These are phyloP conservation scores for Kuraishia molischiana DNA, from an alignment of 805 yeast species.

Conservation along the genomic window DNA sequence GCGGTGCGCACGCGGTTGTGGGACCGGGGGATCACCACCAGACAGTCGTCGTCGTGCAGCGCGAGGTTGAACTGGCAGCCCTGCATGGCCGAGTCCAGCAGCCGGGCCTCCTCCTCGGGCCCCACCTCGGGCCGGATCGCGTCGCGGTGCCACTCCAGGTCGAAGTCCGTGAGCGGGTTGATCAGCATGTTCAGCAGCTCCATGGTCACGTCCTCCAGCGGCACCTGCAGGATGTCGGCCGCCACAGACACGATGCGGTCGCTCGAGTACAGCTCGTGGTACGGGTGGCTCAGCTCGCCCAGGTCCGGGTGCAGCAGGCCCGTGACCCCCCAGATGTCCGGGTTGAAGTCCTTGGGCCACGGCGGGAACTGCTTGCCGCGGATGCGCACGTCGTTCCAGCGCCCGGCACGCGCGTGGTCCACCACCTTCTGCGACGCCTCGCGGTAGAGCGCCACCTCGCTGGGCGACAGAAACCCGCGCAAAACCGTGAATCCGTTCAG, in stretches of 20 bases:
- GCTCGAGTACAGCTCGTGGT: slow-evolving; percentile 29
- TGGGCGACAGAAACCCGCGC: slow-evolving; percentile 27
- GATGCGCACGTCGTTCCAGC: slow-evolving; percentile 39
- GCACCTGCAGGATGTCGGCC: slow-evolving; percentile 31
- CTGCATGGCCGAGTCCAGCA: slow-evolving; percentile 28
- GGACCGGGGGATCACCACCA: slow-evolving; percentile 38
- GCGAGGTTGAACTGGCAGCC: slow-evolving; percentile 45
- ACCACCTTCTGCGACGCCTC: slow-evolving; percentile 28
- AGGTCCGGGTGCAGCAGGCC: slow-evolving; percentile 38
- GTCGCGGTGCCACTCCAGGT: slow-evolving; percentile 45
- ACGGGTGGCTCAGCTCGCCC: slow-evolving; percentile 20
- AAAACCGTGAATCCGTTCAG: slow-evolving; percentile 25
- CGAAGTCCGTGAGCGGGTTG: slow-evolving; percentile 39
- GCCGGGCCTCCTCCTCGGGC: slow-evolving; percentile 31
- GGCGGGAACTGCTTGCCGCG: slow-evolving; percentile 47
- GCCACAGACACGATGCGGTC: slow-evolving; percentile 28
- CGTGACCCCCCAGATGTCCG: slow-evolving; percentile 44
- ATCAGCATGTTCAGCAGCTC: slow-evolving; percentile 43
- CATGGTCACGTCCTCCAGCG: slow-evolving; percentile 26
- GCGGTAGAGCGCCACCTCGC: slow-evolving; percentile 26
- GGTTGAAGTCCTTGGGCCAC: slow-evolving; percentile 40
- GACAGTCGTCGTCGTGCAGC: slow-evolving; percentile 32
- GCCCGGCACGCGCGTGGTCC: slow-evolving; percentile 32
- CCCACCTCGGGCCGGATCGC: slow-evolving; percentile 36
- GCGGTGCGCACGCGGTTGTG: slow-evolving; percentile 34